phyloP scores from a whole-genome alignment of 2,329 filamentous ascomycete genomes.

The Fusarium keratoplasticum region DNA sequence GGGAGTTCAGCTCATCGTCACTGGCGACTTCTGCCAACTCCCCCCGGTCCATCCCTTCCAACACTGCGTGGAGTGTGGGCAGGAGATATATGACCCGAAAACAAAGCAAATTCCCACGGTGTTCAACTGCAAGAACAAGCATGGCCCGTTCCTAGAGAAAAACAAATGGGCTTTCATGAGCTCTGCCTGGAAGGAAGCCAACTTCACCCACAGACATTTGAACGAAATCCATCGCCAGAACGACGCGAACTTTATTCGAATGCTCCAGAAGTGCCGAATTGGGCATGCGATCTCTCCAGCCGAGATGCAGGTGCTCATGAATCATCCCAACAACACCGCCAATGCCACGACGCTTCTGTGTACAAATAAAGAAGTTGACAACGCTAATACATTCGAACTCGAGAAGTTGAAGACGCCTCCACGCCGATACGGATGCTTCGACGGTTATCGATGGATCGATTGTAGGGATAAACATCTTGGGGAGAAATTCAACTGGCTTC shows the following conservation, averaged over 20 bases:
- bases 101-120: neutral
- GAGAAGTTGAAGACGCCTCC: neutral
- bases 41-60: constrained; percentile 68
- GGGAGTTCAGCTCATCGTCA: constrained; percentile 41
- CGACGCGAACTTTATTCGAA: constrained; percentile 63
- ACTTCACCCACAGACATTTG: constrained; percentile 65
- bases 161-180: constrained; percentile 73
- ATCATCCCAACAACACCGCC: constrained; percentile 55
- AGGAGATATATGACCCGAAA: neutral
- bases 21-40: constrained; percentile 68
- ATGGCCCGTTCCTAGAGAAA: constrained; percentile 55
- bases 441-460: constrained; percentile 3
- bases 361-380: constrained; percentile 11
- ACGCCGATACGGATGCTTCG: constrained; percentile 13
- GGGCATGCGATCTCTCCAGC: constrained; percentile 52
- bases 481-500: neutral
- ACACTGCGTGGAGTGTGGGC: constrained; percentile 32
- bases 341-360: constrained; percentile 31
- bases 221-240: constrained; percentile 67
- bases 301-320: constrained; percentile 57
- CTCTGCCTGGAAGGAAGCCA: constrained; percentile 63
- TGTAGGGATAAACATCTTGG: neutral
- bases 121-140: constrained; percentile 46
- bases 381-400: constrained; percentile 17
- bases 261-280: constrained; percentile 67